Evolutionary conservation across 2,329 filamentous ascomycete genomes (phyloP), one percentile per base, ranked within the genome.

Genomic region (Endothia cerciana): DNA sequence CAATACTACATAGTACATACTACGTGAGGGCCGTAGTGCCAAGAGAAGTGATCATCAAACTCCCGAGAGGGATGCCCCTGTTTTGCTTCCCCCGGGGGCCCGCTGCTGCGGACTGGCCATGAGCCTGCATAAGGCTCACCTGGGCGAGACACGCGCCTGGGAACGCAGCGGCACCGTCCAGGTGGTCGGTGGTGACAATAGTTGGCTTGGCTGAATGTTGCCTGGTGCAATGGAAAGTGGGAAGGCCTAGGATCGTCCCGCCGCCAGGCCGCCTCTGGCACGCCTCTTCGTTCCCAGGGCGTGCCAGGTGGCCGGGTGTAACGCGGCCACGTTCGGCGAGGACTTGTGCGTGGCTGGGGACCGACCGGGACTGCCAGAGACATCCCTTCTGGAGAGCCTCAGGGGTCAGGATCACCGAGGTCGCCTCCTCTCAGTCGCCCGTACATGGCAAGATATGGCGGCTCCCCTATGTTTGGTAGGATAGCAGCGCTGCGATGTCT

Each of bases 281-380:
- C 25, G n/a, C 15, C 36, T 67, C 59, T 13, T 13, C 33, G 33
- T 43, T 60, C 60, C 62, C 65, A 62, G 55, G 41, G n/a, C n/a
- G n/a, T n/a, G n/a, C n/a, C n/a, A n/a, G n/a, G n/a, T n/a, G n/a
- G n/a, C n/a, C 66, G 56, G 49, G 60, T 68, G 66, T 60, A 63
- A 68, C 66, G 38, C 40, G 51, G 60, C 41, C 56, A 65, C 55
- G 19, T 45, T 58, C 61, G 41, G 63, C 41, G 25, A 60, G 33
- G 25, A 65, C 55, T 65, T 62, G 57, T 49, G 62, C 65, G 57
- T 49, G 62, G 59, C 62, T 65, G 59, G 60, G n/a, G n/a, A n/a
- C n/a, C n/a, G 63, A 62, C 63, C 28, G 2, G 33, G 22, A 41
- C 28, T 22, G 17, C 28, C 43, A 60, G 58, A 38, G 5, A 36